Evolutionary conservation across 768 basidiomycete genomes (phyloP).

Genomic region (Tremella fuciformis): DNA sequence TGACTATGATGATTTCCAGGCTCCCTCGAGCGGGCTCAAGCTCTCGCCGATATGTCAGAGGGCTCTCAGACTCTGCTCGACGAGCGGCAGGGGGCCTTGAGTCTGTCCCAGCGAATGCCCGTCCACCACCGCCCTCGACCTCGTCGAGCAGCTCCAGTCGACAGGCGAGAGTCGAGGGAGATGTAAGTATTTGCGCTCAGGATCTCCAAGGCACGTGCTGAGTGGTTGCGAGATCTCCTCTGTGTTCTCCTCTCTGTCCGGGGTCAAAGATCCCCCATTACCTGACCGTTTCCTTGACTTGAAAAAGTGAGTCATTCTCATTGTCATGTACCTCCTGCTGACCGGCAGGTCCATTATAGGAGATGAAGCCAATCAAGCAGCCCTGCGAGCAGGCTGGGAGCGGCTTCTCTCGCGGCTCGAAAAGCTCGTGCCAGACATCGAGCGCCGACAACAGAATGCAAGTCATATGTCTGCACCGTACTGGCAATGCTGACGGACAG

Average conservation of each 20-base stretch:
- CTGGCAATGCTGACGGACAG: constrained; percentile 7
- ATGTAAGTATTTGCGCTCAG: no score
- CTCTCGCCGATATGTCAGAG: no score
- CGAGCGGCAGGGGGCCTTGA: constrained; percentile 1
- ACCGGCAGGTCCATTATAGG: constrained; percentile 29
- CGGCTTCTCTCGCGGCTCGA: constrained; percentile 26
- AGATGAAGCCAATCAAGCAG: constrained; percentile 30
- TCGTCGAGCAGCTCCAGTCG: background rate
- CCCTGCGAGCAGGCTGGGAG: constrained; percentile 29
- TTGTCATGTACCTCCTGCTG: background rate
- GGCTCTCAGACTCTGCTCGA: background rate
- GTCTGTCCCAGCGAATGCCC: background rate
- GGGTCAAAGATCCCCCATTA: constrained; percentile 54
- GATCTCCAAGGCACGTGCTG: no score
- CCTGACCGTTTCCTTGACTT: constrained; percentile 62
- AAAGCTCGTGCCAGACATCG: constrained; percentile 57
- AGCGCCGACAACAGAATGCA: constrained; percentile 57
- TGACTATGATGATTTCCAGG: no score
- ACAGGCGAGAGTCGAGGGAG: no score
- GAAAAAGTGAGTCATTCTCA: constrained; percentile 53
- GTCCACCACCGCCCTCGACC: background rate
- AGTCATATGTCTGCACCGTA: background rate
- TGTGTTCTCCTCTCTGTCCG: constrained; percentile 57
- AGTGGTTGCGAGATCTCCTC: constrained; percentile 54
- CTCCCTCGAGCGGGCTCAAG: no score